phyloP scores from a whole-genome alignment of 176 grass and related monocot genomes.

The Oryza meyeriana region DNA sequence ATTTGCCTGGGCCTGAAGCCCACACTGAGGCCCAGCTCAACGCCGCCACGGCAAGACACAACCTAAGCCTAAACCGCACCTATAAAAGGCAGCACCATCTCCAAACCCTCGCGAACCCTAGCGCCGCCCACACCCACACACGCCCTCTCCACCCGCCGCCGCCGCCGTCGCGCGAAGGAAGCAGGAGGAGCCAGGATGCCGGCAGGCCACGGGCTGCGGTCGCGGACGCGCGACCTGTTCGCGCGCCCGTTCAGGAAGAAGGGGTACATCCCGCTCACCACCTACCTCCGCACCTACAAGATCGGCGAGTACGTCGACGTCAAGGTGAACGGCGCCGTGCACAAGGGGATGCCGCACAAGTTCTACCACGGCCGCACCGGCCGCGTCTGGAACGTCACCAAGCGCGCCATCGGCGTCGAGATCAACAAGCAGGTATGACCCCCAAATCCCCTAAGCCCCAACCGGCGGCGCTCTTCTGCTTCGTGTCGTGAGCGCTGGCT shows the following conservation, averaged over 20 bases:
- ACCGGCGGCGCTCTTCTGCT: too few species aligned
- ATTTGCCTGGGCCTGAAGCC: background rate
- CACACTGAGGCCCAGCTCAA: background rate
- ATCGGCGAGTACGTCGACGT: constrained; percentile 70
- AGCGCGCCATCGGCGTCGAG: constrained; percentile 84
- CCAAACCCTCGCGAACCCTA: constrained; percentile 37
- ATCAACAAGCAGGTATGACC: constrained; percentile 73
- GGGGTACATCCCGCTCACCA: constrained; percentile 76
- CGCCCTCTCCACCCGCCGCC: background rate
- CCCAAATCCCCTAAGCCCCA: background rate
- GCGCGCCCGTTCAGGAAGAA: constrained; percentile 74
- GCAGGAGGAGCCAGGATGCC: constrained; percentile 50
- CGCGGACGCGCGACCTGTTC: constrained; percentile 68
- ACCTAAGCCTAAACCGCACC: background rate
- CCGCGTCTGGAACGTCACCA: constrained; percentile 77
- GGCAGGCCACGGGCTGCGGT: constrained; percentile 65
- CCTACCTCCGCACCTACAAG: constrained; percentile 83
- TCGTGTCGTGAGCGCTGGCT: too few species aligned
- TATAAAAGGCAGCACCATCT: background rate
- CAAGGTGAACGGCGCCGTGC: constrained; percentile 79
- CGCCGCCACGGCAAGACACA: background rate
- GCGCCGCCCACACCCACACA: background rate
- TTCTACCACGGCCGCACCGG: constrained; percentile 88
- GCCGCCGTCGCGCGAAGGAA: constrained; percentile 24
- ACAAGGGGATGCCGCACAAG: constrained; percentile 93